phyloP scores from a whole-genome alignment of 1,284 basidiomycete genomes.

The Sporisorium graminicola region DNA sequence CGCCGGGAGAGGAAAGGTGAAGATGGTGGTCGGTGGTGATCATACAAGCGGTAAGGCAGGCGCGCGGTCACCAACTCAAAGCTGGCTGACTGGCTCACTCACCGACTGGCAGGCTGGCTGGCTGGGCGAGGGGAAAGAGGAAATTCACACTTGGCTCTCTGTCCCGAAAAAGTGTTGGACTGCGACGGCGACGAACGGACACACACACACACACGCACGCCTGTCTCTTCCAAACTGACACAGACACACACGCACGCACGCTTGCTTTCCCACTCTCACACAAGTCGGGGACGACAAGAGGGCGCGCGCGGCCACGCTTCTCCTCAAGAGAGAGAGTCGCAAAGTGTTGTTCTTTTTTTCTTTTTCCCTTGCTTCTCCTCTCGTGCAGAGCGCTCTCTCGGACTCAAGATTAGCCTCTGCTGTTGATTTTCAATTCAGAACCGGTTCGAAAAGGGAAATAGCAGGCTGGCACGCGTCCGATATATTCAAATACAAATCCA shows the following conservation, averaged over 20 bases:
- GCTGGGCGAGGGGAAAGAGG: not conserved
- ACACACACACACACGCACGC: not conserved
- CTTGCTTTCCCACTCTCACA: not conserved
- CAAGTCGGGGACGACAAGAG: not conserved
- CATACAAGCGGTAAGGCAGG: conserved; percentile 2
- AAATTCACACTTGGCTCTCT: not conserved
- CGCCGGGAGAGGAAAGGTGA: conserved; percentile 3
- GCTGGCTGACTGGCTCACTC: not conserved
- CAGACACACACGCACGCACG: conserved; percentile 7
- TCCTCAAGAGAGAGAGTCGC: not conserved
- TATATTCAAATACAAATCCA: not conserved
- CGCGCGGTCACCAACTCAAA: not conserved
- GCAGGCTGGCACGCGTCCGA: not conserved
- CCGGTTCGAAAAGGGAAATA: not conserved
- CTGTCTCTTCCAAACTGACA: conserved; percentile 15
- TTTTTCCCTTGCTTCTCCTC: too few species aligned
- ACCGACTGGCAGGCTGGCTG: not conserved
- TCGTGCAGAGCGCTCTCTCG: not conserved
- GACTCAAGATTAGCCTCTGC: conserved; percentile 1
- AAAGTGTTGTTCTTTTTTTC: conserved; percentile 26
- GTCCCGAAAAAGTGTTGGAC: conserved; percentile 40
- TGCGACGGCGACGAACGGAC: conserved; percentile 7
- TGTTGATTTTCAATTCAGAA: not conserved
- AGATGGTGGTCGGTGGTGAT: conserved; percentile 27
- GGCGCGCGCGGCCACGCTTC: not conserved